Evolutionary conservation across 768 basidiomycete genomes (phyloP).

Genomic region (Podaxis sp.): DNA sequence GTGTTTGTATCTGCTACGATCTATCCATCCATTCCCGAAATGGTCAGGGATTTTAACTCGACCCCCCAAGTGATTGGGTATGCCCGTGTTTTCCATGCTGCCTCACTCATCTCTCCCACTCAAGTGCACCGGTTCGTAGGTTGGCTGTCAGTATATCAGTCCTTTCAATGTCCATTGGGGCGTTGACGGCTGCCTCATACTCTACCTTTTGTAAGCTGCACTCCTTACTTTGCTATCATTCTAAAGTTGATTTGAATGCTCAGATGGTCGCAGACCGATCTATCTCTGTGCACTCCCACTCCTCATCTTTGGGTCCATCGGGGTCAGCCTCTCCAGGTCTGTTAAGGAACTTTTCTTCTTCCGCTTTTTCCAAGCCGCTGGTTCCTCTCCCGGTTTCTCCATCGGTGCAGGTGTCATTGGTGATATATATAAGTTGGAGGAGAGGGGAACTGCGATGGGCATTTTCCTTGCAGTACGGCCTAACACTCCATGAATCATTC

Average conservation of each 20-base stretch:
- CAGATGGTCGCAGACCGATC: conserved; percentile 64
- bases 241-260: not conserved
- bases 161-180: conserved; percentile 31
- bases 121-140: conserved; percentile 17
- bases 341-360: conserved; percentile 53
- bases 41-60: conserved; percentile 63
- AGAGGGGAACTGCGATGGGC: conserved; percentile 60
- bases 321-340: conserved; percentile 46
- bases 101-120: not conserved
- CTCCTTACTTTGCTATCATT: not conserved
- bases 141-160: conserved; percentile 35
- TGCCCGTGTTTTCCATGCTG: conserved; percentile 43
- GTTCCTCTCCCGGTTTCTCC: conserved; percentile 55
- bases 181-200: conserved; percentile 32
- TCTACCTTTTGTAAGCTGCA: conserved; percentile 34
- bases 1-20: conserved; percentile 71
- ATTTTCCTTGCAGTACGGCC: conserved; percentile 50
- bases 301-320: conserved; percentile 56
- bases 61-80: conserved; percentile 59
- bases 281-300: conserved; percentile 66
- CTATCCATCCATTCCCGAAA: conserved; percentile 71
- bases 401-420: conserved; percentile 62
- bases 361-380: conserved; percentile 66
- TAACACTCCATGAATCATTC: not conserved
- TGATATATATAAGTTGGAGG: conserved; percentile 65